phyloP scores from a whole-genome alignment of 2,329 filamentous ascomycete genomes.

The Cordyceps militaris region DNA sequence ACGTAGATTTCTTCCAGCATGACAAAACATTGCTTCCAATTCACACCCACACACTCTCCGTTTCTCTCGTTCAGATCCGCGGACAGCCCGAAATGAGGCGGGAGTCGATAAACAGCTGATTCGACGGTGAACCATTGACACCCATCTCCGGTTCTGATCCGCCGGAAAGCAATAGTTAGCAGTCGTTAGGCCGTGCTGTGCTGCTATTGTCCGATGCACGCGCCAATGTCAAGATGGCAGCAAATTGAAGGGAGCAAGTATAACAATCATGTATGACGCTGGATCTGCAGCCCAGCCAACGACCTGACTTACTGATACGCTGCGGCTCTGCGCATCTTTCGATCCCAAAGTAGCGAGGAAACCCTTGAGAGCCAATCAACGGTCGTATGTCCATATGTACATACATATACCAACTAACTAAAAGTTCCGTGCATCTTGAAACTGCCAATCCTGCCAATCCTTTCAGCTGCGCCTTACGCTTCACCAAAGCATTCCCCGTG shows the following conservation, averaged over 20 bases:
- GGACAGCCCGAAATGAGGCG: too few species aligned
- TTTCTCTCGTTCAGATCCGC: too few species aligned
- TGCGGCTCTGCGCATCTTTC: neutral
- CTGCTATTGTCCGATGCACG: neutral
- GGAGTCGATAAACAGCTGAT: too few species aligned
- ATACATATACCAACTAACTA: too few species aligned
- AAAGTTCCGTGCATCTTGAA: neutral
- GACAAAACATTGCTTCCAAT: too few species aligned
- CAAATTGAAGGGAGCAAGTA: slow-evolving; percentile 5
- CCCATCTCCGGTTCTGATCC: too few species aligned
- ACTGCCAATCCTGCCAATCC: neutral
- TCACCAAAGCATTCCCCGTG: neutral
- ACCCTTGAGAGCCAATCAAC: neutral
- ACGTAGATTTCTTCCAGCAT: too few species aligned
- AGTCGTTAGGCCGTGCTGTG: too few species aligned
- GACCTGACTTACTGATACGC: neutral
- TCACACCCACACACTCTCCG: too few species aligned
- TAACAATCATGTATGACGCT: slow-evolving; percentile 5
- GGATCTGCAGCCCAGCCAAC: neutral
- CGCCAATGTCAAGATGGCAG: neutral
- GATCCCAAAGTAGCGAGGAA: neutral
- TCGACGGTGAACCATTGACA: neutral
- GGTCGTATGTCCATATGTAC: neutral
- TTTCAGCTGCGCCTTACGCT: neutral
- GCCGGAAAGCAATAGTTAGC: too few species aligned